Percentiles rank a stretch among this genome's conserved stretches.
These are phyloP conservation scores for Bretschneidera sinensis DNA, from an alignment of 345 rosid species.

Conservation along the genomic window DNA sequence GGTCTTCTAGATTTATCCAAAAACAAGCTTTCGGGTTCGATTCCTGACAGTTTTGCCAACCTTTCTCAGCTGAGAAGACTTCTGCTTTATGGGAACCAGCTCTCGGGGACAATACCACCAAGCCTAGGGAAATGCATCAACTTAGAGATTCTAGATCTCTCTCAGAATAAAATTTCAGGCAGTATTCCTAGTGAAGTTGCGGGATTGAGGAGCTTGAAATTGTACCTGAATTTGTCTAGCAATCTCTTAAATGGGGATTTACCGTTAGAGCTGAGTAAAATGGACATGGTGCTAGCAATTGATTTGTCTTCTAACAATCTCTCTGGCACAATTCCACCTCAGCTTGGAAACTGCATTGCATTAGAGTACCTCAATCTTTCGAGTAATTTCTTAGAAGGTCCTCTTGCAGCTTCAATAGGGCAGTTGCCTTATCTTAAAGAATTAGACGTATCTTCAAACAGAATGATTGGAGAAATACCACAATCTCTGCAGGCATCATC, in stretches of 20 bases:
- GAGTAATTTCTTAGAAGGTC: conserved; percentile 49
- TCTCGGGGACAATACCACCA: conserved; percentile 70
- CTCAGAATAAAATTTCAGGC: conserved; percentile 66
- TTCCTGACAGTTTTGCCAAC: conserved; percentile 75
- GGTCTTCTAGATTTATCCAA: conserved; percentile 83
- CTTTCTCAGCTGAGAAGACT: conserved; percentile 74
- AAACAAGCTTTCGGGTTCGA: conserved; percentile 74
- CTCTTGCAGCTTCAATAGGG: conserved; percentile 61
- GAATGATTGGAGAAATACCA: conserved; percentile 65
- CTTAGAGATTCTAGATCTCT: conserved; percentile 81
- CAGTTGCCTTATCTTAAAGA: conserved; percentile 63
- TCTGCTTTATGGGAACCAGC: conserved; percentile 50
- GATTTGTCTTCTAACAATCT: conserved; percentile 79
- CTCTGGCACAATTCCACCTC: conserved; percentile 62
- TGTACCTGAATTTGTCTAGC: conserved; percentile 78
- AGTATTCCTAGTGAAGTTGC: conserved; percentile 63
- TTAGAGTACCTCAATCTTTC: conserved; percentile 80
- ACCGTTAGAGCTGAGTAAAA: conserved; percentile 81
- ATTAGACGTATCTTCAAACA: no score
- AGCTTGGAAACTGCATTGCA: conserved; percentile 86
- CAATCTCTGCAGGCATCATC: conserved; percentile 50
- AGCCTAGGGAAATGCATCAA: conserved; percentile 70
- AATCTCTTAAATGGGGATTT: conserved; percentile 60
- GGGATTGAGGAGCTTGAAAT: conserved; percentile 66
- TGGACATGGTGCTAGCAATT: conserved; percentile 90